Evolutionary conservation across 495 filamentous ascomycete genomes (phyloP).

Genomic region (Cenococcum geophilum): DNA sequence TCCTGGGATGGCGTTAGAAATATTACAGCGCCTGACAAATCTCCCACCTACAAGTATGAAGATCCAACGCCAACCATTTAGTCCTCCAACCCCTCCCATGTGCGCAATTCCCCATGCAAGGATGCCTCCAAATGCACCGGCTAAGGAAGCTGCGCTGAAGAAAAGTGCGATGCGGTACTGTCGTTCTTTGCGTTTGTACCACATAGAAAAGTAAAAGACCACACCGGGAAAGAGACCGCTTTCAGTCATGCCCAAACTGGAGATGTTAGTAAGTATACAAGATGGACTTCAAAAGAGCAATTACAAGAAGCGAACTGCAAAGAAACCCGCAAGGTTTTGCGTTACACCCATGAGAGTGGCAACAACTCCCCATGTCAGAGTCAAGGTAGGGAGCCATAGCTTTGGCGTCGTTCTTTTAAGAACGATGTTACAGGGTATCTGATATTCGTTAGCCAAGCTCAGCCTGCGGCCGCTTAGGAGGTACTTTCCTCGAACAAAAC

Average conservation of each 20-base stretch:
- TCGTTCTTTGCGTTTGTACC: conserved; percentile 68
- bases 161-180: conserved; percentile 71
- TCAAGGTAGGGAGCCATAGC: conserved; percentile 53
- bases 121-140: conserved; percentile 74
- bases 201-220: conserved; percentile 79
- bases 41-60: conserved; percentile 59
- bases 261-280: neutral
- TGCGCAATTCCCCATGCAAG: conserved; percentile 59
- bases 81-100: conserved; percentile 58
- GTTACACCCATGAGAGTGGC: conserved; percentile 66
- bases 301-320: conserved; percentile 55
- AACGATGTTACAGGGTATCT: conserved; percentile 67
- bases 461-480: neutral
- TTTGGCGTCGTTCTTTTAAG: conserved; percentile 65
- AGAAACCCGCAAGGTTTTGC: conserved; percentile 59
- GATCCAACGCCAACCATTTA: conserved; percentile 77
- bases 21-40: neutral
- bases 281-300: neutral
- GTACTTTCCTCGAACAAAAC: conserved; percentile 51
- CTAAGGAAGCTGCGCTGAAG: conserved; percentile 66
- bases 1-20: conserved; percentile 43
- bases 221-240: conserved; percentile 67
- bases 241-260: conserved; percentile 35
- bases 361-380: conserved; percentile 55
- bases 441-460: neutral